These are phyloP conservation scores for Neopestalotiopsis clavispora DNA, from an alignment of 2,329 filamentous ascomycete genomes.

Conservation along the genomic window DNA sequence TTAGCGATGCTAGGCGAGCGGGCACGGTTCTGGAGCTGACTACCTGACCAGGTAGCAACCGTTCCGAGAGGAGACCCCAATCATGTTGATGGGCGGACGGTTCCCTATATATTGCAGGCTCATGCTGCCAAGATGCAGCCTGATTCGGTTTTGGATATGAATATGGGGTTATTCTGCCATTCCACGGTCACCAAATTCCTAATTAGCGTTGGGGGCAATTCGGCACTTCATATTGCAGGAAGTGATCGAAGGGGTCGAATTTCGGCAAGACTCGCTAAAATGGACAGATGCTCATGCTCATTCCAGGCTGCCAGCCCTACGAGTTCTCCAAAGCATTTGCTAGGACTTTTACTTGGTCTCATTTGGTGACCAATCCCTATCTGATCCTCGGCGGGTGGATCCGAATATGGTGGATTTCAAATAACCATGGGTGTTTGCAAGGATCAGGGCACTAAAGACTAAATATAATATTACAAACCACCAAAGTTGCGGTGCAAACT, in stretches of 20 bases:
- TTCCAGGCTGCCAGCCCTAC: not conserved
- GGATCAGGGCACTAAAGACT: not conserved
- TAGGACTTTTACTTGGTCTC: not conserved
- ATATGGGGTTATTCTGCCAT: too few relatives aligned
- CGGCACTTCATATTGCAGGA: not conserved
- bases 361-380: not conserved
- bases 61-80: too few relatives aligned
- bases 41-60: too few relatives aligned
- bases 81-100: too few relatives aligned
- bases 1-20: too few relatives aligned
- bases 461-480: not conserved
- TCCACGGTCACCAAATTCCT: too few relatives aligned
- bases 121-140: too few relatives aligned
- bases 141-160: too few relatives aligned
- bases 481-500: not conserved
- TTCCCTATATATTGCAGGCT: too few relatives aligned
- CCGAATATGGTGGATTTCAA: not conserved
- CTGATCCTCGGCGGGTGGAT: not conserved
- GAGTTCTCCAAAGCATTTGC: not conserved
- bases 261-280: not conserved
- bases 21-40: too few relatives aligned
- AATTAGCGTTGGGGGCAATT: too few relatives aligned
- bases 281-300: not conserved
- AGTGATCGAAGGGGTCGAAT: not conserved
- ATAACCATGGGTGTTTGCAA: not conserved